Conservation (phyloP, 345 rosid species). For the Citrus mangshanensis region DNA sequence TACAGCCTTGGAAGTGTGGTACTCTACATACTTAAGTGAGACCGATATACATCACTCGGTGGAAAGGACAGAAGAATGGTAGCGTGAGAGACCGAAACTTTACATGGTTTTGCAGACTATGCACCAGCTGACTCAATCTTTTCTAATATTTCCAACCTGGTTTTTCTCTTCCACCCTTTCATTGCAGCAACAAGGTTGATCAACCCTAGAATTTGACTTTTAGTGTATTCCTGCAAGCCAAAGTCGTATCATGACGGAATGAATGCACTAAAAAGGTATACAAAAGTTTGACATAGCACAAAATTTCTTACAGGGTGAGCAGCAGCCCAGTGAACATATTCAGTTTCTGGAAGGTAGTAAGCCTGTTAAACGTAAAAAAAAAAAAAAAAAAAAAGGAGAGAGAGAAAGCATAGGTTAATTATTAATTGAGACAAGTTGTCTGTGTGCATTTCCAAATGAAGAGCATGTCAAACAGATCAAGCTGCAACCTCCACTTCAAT, state of each 20-base stretch:
- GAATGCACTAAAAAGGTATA: neutral
- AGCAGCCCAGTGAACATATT: conserved; percentile 93
- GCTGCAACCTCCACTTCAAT: neutral
- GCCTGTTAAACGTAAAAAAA: conserved; percentile 48
- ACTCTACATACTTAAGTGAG: conserved; percentile 15
- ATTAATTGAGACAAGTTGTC: neutral
- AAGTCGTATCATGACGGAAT: neutral
- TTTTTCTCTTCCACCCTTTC: conserved; percentile 98
- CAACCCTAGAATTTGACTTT: conserved; percentile 72
- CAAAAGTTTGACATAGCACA: neutral
- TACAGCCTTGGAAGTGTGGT: conserved; percentile 20
- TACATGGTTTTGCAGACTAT: conserved; percentile 9
- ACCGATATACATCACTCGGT: conserved; percentile 20
- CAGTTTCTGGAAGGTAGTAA: conserved; percentile 94
- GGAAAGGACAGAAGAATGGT: neutral
- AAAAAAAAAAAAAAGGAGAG: neutral
- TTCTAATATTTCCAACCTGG: conserved; percentile 72
- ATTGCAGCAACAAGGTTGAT: conserved; percentile 85
- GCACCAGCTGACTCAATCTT: conserved; percentile 63
- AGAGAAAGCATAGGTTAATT: neutral
- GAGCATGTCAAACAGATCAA: neutral
- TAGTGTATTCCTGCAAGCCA: conserved; percentile 66
- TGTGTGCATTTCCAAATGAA: neutral
- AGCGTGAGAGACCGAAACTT: conserved; percentile 12
- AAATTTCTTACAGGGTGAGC: conserved; percentile 74